These are phyloP conservation scores for Rhodocollybia butyracea DNA, from an alignment of 768 basidiomycete species.

Conservation along the genomic window DNA sequence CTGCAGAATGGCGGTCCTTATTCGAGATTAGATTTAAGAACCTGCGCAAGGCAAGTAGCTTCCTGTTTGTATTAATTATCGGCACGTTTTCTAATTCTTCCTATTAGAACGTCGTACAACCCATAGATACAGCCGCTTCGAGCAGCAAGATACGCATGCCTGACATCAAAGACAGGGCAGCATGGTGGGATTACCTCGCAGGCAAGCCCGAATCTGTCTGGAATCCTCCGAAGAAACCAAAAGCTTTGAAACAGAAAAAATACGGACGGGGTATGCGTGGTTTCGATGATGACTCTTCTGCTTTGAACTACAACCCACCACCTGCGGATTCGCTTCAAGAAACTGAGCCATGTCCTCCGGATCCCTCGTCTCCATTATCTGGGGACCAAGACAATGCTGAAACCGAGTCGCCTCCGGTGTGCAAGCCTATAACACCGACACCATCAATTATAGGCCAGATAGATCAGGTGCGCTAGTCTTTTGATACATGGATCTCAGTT, in stretches of 20 bases:
- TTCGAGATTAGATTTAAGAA: constrained; percentile 62
- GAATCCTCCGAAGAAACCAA: constrained; percentile 46
- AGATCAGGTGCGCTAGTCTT: constrained; percentile 53
- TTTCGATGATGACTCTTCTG: constrained; percentile 29
- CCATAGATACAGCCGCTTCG: constrained; percentile 37
- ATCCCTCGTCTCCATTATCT: neutral
- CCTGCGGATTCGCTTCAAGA: constrained; percentile 5
- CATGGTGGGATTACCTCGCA: constrained; percentile 77
- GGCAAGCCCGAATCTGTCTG: constrained; percentile 69
- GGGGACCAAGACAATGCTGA: neutral
- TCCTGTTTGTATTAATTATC: neutral
- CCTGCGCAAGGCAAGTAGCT: constrained; percentile 58
- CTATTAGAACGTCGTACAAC: constrained; percentile 62
- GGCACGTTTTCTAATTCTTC: constrained; percentile 11
- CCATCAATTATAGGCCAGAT: constrained; percentile 54
- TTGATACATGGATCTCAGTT: neutral
- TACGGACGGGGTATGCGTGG: constrained; percentile 33
- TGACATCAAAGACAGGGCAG: constrained; percentile 67
- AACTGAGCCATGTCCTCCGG: neutral
- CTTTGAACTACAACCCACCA: constrained; percentile 8
- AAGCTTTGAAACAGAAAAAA: constrained; percentile 25
- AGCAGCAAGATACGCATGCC: constrained; percentile 44
- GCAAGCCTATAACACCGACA: constrained; percentile 53
- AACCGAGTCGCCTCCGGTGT: constrained; percentile 2
- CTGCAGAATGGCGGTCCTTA: constrained; percentile 59